These are phyloP conservation scores for Aureobasidium sp. DNA, from an alignment of 2,329 filamentous ascomycete species.

Conservation along the genomic window DNA sequence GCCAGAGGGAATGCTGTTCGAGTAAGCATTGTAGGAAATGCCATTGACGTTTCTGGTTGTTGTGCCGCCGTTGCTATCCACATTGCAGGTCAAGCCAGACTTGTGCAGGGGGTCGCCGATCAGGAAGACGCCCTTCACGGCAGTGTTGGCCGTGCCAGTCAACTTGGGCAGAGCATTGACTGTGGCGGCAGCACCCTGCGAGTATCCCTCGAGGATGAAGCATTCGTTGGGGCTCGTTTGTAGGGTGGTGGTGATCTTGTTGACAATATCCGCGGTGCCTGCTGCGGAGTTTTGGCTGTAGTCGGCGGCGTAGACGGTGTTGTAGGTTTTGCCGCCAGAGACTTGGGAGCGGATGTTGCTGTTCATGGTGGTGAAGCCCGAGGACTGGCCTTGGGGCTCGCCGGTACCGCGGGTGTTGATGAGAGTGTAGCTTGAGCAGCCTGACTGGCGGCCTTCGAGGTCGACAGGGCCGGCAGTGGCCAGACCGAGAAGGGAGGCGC, in stretches of 20 bases:
- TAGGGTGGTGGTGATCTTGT: conserved; percentile 26
- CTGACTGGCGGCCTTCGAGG: neutral
- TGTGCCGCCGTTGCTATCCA: conserved; percentile 30
- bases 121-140: conserved; percentile 33
- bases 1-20: conserved; percentile 23
- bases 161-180: conserved; percentile 29
- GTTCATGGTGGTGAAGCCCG: conserved; percentile 32
- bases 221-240: conserved; percentile 25
- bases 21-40: conserved; percentile 13
- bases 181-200: conserved; percentile 32
- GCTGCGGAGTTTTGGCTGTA: conserved; percentile 24
- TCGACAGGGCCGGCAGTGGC: conserved; percentile 4
- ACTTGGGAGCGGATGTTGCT: conserved; percentile 22
- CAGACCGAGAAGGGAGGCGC: neutral
- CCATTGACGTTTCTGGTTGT: conserved; percentile 30
- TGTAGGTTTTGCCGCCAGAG: conserved; percentile 31
- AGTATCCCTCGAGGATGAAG: conserved; percentile 35
- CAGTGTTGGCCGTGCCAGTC: conserved; percentile 28
- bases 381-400: conserved; percentile 22
- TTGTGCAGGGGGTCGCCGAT: conserved; percentile 32
- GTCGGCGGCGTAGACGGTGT: conserved; percentile 31
- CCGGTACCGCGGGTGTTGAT: conserved; percentile 26
- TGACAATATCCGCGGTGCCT: conserved; percentile 31
- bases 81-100: conserved; percentile 29
- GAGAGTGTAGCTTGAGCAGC: conserved; percentile 15